phyloP scores from a whole-genome alignment of 2,329 filamentous ascomycete genomes.

The Stagonosporopsis tanaceti region DNA sequence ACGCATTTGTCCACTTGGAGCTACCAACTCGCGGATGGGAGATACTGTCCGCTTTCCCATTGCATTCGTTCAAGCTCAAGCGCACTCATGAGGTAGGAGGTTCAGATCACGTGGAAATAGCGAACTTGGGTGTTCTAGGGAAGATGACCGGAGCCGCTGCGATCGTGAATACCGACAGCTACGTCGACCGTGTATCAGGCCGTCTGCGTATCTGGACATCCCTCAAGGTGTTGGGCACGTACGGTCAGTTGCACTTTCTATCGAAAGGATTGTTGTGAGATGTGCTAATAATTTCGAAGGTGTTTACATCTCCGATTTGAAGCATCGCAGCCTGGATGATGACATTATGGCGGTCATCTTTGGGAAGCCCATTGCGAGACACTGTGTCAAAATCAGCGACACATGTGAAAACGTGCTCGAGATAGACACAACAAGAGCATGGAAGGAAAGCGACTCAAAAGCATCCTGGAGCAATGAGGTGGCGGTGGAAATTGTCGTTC shows the following conservation, averaged over 20 bases:
- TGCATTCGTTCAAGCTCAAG: constrained; percentile 62
- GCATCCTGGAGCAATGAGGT: constrained; percentile 75
- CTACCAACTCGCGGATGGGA: constrained; percentile 77
- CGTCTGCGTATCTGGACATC: constrained; percentile 71
- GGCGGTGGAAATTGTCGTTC: constrained; percentile 44
- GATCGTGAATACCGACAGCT: constrained; percentile 69
- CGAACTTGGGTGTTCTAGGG: constrained; percentile 78
- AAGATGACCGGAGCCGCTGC: constrained; percentile 93
- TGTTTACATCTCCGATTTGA: constrained; percentile 77
- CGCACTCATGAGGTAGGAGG: constrained; percentile 51
- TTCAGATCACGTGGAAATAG: constrained; percentile 59
- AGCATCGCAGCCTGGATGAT: constrained; percentile 65
- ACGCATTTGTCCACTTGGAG: constrained; percentile 66
- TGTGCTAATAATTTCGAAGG: constrained; percentile 55
- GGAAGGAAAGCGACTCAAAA: constrained; percentile 74
- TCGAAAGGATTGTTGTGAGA: background rate
- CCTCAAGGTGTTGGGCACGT: constrained; percentile 79
- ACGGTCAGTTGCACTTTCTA: constrained; percentile 60
- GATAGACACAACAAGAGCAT: constrained; percentile 79
- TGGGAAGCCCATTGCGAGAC: constrained; percentile 71
- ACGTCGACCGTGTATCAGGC: constrained; percentile 63
- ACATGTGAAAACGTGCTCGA: constrained; percentile 70
- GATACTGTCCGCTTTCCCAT: constrained; percentile 77
- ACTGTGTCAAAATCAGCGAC: constrained; percentile 68
- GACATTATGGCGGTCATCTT: constrained; percentile 79